These are phyloP conservation scores for Perkinsela sp. DNA, from an alignment of 208 protist species.

Conservation along the genomic window DNA sequence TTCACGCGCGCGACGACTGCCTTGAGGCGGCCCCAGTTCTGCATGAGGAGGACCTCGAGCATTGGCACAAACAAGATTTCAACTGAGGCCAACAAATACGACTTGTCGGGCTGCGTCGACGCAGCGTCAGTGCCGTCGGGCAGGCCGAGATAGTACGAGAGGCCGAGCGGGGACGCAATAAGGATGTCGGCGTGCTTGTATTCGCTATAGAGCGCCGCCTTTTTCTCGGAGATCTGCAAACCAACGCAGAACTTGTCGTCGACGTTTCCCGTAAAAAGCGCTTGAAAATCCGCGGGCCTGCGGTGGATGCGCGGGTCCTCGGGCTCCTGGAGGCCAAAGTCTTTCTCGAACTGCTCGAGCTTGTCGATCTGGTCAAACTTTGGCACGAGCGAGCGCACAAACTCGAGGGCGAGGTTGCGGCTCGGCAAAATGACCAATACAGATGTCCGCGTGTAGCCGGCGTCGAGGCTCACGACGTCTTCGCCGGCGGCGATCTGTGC, in stretches of 20 bases:
- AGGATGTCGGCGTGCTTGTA: constrained; percentile 75
- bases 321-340: constrained; percentile 61
- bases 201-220: constrained; percentile 52
- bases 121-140: constrained; percentile 18
- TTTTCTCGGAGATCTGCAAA: constrained; percentile 24
- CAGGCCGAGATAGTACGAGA: constrained; percentile 28
- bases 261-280: constrained; percentile 76
- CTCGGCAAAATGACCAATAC: constrained; percentile 72
- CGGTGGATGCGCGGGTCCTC: constrained; percentile 41
- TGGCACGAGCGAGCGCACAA: constrained; percentile 44
- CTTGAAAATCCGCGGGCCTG: constrained; percentile 55
- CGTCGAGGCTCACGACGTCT: constrained; percentile 52
- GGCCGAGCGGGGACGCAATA: constrained; percentile 74
- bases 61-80: constrained; percentile 75
- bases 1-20: constrained; percentile 33
- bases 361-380: constrained; percentile 26
- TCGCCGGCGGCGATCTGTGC: constrained; percentile 9
- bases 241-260: constrained; percentile 81
- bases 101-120: constrained; percentile 12
- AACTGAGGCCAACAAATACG: constrained; percentile 64
- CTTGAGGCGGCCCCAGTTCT: constrained; percentile 80
- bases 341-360: constrained; percentile 33
- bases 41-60: constrained; percentile 75
- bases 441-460: constrained; percentile 70
- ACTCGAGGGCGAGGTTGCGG: constrained; percentile 57